Percentiles rank a stretch among this genome's conserved stretches.
These are phyloP conservation scores for Chaetomium fimeti DNA, from an alignment of 495 filamentous ascomycete genomes.

Conservation along the genomic window DNA sequence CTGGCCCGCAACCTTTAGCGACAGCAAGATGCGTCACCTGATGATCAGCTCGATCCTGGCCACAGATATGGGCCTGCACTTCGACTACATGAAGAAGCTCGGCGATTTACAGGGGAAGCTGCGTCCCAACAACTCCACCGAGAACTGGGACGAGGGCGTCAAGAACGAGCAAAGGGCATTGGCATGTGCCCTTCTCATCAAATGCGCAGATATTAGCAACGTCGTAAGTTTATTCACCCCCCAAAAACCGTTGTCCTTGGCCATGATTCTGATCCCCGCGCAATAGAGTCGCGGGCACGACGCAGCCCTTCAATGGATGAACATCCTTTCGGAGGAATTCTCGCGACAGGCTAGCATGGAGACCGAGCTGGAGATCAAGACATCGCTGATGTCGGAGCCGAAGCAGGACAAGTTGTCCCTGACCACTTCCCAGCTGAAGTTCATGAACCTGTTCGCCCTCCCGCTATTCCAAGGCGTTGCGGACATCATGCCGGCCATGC, in stretches of 20 bases:
- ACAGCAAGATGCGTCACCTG: constrained; percentile 72
- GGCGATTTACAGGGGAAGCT: constrained; percentile 73
- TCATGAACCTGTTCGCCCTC: constrained; percentile 93
- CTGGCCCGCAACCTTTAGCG: constrained; percentile 79
- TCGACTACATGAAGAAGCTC: constrained; percentile 88
- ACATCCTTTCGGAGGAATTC: constrained; percentile 90
- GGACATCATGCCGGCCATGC: constrained; percentile 78
- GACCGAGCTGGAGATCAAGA: constrained; percentile 76
- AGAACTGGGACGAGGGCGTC: constrained; percentile 70
- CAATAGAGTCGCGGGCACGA: constrained; percentile 74
- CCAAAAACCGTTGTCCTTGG: constrained; percentile 10
- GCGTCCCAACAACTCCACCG: constrained; percentile 57
- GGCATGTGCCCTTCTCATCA: constrained; percentile 85
- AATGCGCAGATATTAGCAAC: constrained; percentile 98
- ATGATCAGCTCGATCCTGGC: constrained; percentile 96
- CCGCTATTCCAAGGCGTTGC: constrained; percentile 85
- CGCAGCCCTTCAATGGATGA: constrained; percentile 81
- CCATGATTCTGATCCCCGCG: constrained; percentile 32
- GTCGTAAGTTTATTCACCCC: constrained; percentile 60
- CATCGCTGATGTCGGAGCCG: constrained; percentile 81
- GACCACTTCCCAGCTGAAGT: constrained; percentile 83
- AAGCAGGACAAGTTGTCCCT: constrained; percentile 80
- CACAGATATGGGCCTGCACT: constrained; percentile 96
- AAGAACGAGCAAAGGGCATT: constrained; percentile 71
- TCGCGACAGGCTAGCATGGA: constrained; percentile 92